Conservation (phyloP, 257 asterid species). For the Striga asiatica region DNA sequence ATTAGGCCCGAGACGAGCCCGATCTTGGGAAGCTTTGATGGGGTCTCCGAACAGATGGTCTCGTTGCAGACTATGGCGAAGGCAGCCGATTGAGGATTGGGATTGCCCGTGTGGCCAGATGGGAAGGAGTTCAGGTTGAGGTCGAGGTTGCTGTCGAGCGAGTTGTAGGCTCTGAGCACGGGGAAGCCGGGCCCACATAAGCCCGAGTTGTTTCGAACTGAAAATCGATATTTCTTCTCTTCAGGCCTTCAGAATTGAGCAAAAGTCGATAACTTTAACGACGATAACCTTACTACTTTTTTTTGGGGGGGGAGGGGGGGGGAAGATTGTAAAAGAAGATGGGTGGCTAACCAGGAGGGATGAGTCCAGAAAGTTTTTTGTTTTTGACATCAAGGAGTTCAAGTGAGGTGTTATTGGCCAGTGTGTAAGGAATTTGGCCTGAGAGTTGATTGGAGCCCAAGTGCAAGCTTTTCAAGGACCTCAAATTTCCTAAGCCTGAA, state of each 20-base stretch:
- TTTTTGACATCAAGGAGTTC: slow-evolving; percentile 60
- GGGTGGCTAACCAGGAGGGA: slow-evolving; percentile 56
- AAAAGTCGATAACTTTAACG: no score
- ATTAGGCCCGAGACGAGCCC: slow-evolving; percentile 44
- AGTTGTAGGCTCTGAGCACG: slow-evolving; percentile 54
- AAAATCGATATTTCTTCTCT: slow-evolving; percentile 43
- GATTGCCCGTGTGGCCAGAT: slow-evolving; percentile 11
- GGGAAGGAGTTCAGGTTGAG: slow-evolving; percentile 19
- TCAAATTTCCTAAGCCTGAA: slow-evolving; percentile 38
- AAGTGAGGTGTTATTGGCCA: slow-evolving; percentile 40
- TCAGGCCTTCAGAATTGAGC: slow-evolving; percentile 33
- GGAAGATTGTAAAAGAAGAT: no score
- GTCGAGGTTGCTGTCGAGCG: slow-evolving; percentile 40
- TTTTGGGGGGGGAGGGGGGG: no score
- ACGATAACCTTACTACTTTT: no score
- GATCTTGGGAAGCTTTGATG: slow-evolving; percentile 43
- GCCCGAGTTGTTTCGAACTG: slow-evolving; percentile 53
- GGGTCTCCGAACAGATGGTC: slow-evolving; percentile 38
- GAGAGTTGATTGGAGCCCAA: slow-evolving; percentile 61
- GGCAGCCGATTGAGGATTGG: slow-evolving; percentile 37
- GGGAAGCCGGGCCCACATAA: slow-evolving; percentile 71
- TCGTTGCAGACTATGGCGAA: slow-evolving; percentile 38
- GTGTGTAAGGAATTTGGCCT: slow-evolving; percentile 48
- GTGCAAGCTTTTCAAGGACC: slow-evolving; percentile 33
- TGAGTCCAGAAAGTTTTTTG: slow-evolving; percentile 65